Evolutionary conservation across 148 eudicot genomes (phyloP).

Genomic region (Chenopodium suecicum): DNA sequence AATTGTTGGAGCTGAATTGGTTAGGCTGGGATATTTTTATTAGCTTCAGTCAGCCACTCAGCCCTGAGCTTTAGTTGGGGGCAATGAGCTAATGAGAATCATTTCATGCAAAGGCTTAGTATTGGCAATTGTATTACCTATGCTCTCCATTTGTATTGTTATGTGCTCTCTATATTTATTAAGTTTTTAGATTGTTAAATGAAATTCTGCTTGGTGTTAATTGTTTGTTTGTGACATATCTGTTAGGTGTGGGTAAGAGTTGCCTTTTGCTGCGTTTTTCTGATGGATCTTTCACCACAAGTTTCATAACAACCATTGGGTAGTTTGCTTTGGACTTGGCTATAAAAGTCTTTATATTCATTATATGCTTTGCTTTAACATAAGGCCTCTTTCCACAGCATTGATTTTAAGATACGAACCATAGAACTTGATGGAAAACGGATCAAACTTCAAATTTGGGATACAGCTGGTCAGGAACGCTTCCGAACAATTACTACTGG

Average conservation of each 20-base stretch:
- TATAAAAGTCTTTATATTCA: conserved; percentile 3
- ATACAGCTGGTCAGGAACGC: conserved; percentile 86
- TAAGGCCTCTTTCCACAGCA: conserved; percentile 34
- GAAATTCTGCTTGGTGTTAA: not conserved
- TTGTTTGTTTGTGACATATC: not conserved
- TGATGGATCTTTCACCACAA: conserved; percentile 51
- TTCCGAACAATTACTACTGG: conserved; percentile 81
- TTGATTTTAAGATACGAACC: conserved; percentile 79
- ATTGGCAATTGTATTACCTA: not conserved
- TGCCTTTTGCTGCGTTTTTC: conserved; percentile 48
- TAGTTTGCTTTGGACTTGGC: conserved; percentile 18
- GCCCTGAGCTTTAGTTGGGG: not conserved
- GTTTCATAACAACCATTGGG: conserved; percentile 77
- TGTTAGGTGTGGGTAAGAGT: conserved; percentile 51
- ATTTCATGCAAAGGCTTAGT: not conserved
- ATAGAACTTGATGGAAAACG: conserved; percentile 80
- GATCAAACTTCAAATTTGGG: conserved; percentile 82
- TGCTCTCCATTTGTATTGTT: not conserved
- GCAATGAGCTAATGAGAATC: not conserved
- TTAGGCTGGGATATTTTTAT: not conserved
- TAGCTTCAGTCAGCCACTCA: not conserved
- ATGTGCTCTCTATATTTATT: not conserved
- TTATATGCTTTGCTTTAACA: conserved; percentile 6
- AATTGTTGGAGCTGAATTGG: not conserved
- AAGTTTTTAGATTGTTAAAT: not conserved